These are phyloP conservation scores for Colletotrichum sp. DNA, from an alignment of 2,329 filamentous ascomycete species.

Conservation along the genomic window DNA sequence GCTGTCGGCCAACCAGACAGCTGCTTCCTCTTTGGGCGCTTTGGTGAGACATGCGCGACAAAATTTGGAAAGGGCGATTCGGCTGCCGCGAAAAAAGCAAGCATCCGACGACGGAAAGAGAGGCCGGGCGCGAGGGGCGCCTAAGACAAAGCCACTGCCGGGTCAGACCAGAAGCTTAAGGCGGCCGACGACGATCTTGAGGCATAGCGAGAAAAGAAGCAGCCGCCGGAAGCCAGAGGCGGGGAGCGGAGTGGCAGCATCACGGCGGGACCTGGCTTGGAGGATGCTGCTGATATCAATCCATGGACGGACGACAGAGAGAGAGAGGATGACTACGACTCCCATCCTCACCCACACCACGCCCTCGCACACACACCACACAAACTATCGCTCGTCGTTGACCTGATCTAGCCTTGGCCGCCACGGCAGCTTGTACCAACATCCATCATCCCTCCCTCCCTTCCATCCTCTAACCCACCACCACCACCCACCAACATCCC, in stretches of 20 bases:
- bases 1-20: not conserved
- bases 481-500: not conserved
- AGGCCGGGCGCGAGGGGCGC: constrained; percentile 14
- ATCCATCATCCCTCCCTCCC: not conserved
- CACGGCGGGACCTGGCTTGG: not conserved
- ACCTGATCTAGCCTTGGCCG: not conserved
- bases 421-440: not conserved
- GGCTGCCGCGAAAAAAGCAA: constrained; percentile 17
- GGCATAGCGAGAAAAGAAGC: not conserved
- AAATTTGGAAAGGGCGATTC: not conserved
- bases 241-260: not conserved
- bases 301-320: not conserved
- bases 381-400: not conserved
- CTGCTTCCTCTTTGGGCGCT: not conserved
- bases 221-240: not conserved
- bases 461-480: not conserved
- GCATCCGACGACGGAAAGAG: constrained; percentile 7
- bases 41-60: constrained; percentile 15
- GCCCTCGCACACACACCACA: not conserved
- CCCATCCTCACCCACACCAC: not conserved
- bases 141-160: constrained; percentile 14
- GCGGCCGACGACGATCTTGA: not conserved
- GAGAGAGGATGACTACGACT: not conserved
- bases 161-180: constrained; percentile 1
- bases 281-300: not conserved